Percentiles rank a stretch among this genome's conserved stretches.
Conservation (phyloP, 179 eudicot genomes). For the Heliamphora pulchella region DNA sequence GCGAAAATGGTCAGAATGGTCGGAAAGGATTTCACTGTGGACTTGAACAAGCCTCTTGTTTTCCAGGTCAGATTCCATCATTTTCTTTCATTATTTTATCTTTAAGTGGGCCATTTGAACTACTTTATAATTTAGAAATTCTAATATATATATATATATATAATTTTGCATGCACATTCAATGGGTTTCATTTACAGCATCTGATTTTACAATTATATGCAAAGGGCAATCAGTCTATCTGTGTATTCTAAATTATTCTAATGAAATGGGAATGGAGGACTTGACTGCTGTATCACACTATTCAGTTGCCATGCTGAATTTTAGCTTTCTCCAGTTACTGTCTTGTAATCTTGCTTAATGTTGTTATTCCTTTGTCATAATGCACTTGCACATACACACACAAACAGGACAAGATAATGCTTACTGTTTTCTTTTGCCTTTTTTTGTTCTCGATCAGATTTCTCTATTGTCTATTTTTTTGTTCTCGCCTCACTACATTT, state of each 20-base stretch:
- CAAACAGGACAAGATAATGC: neutral
- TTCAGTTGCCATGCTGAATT: neutral
- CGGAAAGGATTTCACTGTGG: constrained; percentile 26
- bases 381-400: neutral
- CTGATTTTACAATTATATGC: neutral
- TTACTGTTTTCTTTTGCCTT: neutral
- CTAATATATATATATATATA: too few relatives aligned
- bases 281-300: neutral
- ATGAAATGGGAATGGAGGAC: neutral
- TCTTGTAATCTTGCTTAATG: too few relatives aligned
- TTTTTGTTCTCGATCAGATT: neutral
- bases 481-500: neutral
- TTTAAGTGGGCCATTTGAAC: neutral
- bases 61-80: constrained; percentile 26
- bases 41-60: constrained; percentile 21
- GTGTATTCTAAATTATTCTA: neutral
- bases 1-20: constrained; percentile 44
- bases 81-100: neutral
- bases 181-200: neutral
- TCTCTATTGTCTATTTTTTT: neutral
- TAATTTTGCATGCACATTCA: neutral
- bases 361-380: too few relatives aligned
- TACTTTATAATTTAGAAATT: constrained; percentile 25
- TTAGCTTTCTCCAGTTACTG: too few relatives aligned
- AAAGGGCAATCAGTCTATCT: neutral